Conservation (phyloP, 2,329 filamentous ascomycete species). For the Triangularia verruculosa region DNA sequence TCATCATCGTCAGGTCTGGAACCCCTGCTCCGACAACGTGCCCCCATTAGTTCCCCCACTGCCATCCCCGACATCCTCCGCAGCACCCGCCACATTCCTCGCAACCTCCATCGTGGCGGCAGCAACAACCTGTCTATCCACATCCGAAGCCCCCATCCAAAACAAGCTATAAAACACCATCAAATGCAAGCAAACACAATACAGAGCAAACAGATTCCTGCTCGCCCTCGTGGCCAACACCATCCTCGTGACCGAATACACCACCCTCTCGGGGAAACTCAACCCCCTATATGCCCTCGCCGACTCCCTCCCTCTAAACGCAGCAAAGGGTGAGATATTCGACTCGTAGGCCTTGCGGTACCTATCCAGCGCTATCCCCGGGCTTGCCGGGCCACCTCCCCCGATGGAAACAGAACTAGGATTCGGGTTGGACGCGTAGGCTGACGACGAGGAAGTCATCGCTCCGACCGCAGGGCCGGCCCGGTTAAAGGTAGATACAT, state of each 20-base stretch:
- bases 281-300: constrained; percentile 88
- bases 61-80: constrained; percentile 51
- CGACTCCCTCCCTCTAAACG: constrained; percentile 90
- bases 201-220: constrained; percentile 88
- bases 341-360: constrained; percentile 93
- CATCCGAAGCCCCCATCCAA: constrained; percentile 70
- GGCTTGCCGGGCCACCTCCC: constrained; percentile 55
- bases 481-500: constrained; percentile 89
- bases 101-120: constrained; percentile 37
- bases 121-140: constrained; percentile 54
- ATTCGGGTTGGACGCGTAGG: constrained; percentile 66
- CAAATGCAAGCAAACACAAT: constrained; percentile 90
- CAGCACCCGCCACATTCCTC: constrained; percentile 32
- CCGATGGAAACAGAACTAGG: constrained; percentile 65
- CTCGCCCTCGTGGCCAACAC: constrained; percentile 87
- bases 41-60: constrained; percentile 55
- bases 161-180: constrained; percentile 85
- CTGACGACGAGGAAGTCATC: constrained; percentile 60
- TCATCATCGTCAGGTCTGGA: constrained; percentile 38
- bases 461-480: constrained; percentile 49
- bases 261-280: constrained; percentile 83
- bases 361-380: constrained; percentile 71
- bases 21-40: constrained; percentile 61
- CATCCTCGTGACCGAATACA: constrained; percentile 88
- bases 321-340: constrained; percentile 92